Conservation (phyloP, 495 filamentous ascomycete genomes). For the Neurospora tetraspora region DNA sequence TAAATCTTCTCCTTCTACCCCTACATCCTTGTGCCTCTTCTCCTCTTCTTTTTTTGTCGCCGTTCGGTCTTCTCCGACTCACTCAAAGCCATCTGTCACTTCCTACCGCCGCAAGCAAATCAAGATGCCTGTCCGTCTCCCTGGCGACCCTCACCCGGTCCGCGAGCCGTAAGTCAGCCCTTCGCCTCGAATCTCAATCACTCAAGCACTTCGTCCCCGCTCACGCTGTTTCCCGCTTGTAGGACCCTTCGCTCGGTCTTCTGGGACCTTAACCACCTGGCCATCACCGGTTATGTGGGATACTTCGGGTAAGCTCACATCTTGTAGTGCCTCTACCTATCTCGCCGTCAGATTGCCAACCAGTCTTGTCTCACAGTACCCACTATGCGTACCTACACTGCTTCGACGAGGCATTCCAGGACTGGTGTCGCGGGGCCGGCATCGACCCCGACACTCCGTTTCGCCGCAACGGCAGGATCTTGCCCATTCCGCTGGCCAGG, state of each 20-base stretch:
- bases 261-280: neutral
- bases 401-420: neutral
- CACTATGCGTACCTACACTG: neutral
- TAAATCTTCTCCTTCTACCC: neutral
- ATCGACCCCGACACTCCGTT: neutral
- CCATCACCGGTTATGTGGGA: neutral
- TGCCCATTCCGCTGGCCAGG: neutral
- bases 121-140: neutral
- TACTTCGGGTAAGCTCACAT: neutral
- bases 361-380: neutral
- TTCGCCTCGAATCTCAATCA: neutral
- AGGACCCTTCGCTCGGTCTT: neutral
- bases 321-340: neutral
- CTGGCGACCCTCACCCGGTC: neutral
- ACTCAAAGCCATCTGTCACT: neutral
- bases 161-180: neutral
- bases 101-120: neutral
- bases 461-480: neutral
- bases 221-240: neutral
- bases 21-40: neutral
- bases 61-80: neutral
- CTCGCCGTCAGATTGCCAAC: neutral
- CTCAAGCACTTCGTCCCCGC: neutral
- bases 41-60: neutral
- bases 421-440: neutral